Percentiles rank a stretch among this genome's conserved stretches.
phyloP scores from a whole-genome alignment of 768 basidiomycete species.

The Coprinopsis cinerea region DNA sequence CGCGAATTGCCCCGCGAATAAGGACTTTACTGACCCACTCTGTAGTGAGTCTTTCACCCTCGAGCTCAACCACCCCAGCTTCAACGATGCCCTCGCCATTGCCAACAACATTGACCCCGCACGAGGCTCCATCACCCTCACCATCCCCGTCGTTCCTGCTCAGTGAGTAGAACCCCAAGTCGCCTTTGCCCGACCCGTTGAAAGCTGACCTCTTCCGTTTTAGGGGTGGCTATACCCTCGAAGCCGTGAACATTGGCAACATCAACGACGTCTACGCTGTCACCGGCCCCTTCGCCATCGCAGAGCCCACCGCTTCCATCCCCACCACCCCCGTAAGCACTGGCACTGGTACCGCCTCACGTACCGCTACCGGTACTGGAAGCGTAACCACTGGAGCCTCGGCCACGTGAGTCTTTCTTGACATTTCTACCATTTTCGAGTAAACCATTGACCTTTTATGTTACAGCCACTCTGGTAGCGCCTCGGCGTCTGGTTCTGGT shows the following conservation, averaged over 20 bases:
- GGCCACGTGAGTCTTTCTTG: neutral
- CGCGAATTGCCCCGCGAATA: neutral
- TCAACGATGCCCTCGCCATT: constrained; percentile 51
- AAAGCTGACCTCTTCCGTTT: neutral
- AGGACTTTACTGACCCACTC: neutral
- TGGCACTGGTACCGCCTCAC: constrained; percentile 9
- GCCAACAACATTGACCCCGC: constrained; percentile 46
- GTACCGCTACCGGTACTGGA: too few relatives aligned
- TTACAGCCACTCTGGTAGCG: neutral
- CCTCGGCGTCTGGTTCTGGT: neutral
- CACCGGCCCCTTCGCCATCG: constrained; percentile 39
- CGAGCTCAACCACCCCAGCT: constrained; percentile 40
- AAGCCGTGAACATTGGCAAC: constrained; percentile 41
- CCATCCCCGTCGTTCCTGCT: constrained; percentile 39
- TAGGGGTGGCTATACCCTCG: constrained; percentile 44
- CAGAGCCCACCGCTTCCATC: constrained; percentile 11
- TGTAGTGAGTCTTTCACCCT: constrained; percentile 31
- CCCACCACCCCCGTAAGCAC: constrained; percentile 4
- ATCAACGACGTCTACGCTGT: constrained; percentile 37
- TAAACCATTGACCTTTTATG: neutral
- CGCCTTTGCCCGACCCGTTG: neutral
- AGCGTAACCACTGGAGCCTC: constrained; percentile 3
- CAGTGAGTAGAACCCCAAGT: constrained; percentile 30
- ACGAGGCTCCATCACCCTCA: constrained; percentile 27
- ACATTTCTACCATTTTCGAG: neutral